These are phyloP conservation scores for Pseudocercospora eumusae DNA, from an alignment of 2,329 filamentous ascomycete genomes.

Conservation along the genomic window DNA sequence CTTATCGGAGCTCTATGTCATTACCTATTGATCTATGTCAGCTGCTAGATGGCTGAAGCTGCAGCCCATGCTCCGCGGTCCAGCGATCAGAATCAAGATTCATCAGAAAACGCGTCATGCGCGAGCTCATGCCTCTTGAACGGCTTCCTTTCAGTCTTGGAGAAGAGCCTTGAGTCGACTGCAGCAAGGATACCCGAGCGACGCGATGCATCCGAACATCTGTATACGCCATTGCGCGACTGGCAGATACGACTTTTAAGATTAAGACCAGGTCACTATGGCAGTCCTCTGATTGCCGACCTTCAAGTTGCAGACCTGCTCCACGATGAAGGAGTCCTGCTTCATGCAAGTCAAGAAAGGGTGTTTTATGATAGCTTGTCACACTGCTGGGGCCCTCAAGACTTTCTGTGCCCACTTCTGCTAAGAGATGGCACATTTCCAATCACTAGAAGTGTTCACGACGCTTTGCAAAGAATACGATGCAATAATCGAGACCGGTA, in stretches of 20 bases:
- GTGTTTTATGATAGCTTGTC: not conserved
- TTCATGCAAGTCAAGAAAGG: not conserved
- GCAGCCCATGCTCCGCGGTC: not conserved
- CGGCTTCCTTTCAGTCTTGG: not conserved
- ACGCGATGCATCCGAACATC: not conserved
- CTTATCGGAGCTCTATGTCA: not conserved
- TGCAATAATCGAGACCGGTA: not conserved
- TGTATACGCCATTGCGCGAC: constrained; percentile 1
- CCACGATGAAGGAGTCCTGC: not conserved
- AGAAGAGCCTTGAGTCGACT: not conserved
- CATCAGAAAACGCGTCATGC: not conserved
- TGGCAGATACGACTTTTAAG: constrained; percentile 9
- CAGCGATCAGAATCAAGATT: too few relatives aligned
- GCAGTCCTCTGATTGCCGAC: constrained; percentile 8
- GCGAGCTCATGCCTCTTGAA: not conserved
- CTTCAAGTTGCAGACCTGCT: constrained; percentile 6
- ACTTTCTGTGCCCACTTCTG: not conserved
- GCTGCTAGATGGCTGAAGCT: not conserved
- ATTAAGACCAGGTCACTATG: constrained; percentile 1
- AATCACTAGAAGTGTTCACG: not conserved
- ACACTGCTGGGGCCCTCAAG: constrained; percentile 1
- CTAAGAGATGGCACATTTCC: constrained; percentile 2
- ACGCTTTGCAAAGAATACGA: not conserved
- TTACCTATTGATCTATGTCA: not conserved
- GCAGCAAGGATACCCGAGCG: not conserved